These are phyloP conservation scores for Zygosaccharomyces lentus DNA, from an alignment of 805 yeast genomes.

Conservation along the genomic window DNA sequence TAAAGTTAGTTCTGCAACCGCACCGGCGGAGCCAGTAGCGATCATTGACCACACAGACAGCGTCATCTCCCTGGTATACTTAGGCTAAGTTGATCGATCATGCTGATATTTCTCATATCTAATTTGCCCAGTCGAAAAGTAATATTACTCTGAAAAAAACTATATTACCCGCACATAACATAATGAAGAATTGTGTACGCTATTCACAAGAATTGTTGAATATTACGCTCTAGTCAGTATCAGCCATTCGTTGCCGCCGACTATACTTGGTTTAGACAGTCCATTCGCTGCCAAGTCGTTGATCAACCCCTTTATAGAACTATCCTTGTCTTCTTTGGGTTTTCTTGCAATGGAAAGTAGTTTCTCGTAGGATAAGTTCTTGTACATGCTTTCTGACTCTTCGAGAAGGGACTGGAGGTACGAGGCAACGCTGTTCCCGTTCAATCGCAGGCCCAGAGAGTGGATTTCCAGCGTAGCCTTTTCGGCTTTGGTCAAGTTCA, in stretches of 20 bases:
- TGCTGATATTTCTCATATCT: neutral
- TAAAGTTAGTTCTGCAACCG: constrained; percentile 52
- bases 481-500: neutral
- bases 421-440: constrained; percentile 6
- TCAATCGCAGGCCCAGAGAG: constrained; percentile 10
- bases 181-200: neutral
- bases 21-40: constrained; percentile 22
- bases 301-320: constrained; percentile 14
- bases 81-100: constrained; percentile 56
- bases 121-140: constrained; percentile 2
- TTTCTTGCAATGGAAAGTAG: constrained; percentile 25
- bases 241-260: constrained; percentile 17
- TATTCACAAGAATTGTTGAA: neutral
- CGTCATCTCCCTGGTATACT: constrained; percentile 75
- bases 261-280: constrained; percentile 16
- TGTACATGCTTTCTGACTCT: constrained; percentile 24
- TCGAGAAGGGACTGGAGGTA: constrained; percentile 23
- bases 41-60: constrained; percentile 41
- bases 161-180: constrained; percentile 55
- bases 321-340: constrained; percentile 8
- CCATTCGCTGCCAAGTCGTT: constrained; percentile 16
- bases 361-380: constrained; percentile 25
- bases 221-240: constrained; percentile 11
- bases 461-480: constrained; percentile 8
- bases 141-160: constrained; percentile 44